Evolutionary conservation across 805 yeast genomes (phyloP).

Genomic region (Alloascoidea hylecoeti): DNA sequence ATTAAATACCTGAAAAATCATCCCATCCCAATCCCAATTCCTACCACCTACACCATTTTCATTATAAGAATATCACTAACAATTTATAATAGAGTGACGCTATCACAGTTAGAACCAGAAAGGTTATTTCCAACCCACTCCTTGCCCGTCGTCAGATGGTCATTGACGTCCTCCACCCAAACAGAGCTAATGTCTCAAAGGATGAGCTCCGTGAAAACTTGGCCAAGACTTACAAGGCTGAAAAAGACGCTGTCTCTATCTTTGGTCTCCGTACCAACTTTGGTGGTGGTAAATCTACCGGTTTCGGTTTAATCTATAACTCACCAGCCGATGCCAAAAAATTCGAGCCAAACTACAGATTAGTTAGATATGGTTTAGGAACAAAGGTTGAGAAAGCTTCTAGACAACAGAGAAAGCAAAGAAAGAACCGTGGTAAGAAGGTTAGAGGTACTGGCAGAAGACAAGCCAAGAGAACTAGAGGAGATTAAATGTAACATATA

Average conservation of each 20-base stretch:
- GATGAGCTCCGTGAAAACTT: conserved; percentile 95
- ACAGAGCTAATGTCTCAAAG: conserved; percentile 98
- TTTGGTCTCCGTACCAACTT: conserved; percentile 99
- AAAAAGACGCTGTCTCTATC: conserved; percentile 89
- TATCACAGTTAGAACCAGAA: conserved; percentile 99
- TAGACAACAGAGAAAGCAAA: conserved; percentile 99
- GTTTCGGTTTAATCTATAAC: conserved; percentile 98
- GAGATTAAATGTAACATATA: too few species aligned
- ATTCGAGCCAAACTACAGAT: conserved; percentile 99
- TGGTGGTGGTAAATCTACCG: conserved; percentile 99
- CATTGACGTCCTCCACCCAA: conserved; percentile 98
- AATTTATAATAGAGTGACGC: conserved; percentile 99
- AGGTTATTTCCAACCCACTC: conserved; percentile 97
- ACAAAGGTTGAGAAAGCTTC: conserved; percentile 92
- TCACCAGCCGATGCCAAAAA: conserved; percentile 94
- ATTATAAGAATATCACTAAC: too few species aligned
- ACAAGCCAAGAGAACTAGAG: conserved; percentile 53
- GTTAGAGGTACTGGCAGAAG: conserved; percentile 96
- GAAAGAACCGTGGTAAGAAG: conserved; percentile 99
- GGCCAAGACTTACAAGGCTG: conserved; percentile 81
- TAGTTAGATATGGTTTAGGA: conserved; percentile 97
- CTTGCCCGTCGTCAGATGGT: conserved; percentile 99
- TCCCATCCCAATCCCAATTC: too few species aligned
- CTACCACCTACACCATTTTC: too few species aligned
- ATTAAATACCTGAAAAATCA: too few species aligned